Evolutionary conservation across 73 alveolate genomes (phyloP).

Genomic region (Durusdinium trenchii): DNA sequence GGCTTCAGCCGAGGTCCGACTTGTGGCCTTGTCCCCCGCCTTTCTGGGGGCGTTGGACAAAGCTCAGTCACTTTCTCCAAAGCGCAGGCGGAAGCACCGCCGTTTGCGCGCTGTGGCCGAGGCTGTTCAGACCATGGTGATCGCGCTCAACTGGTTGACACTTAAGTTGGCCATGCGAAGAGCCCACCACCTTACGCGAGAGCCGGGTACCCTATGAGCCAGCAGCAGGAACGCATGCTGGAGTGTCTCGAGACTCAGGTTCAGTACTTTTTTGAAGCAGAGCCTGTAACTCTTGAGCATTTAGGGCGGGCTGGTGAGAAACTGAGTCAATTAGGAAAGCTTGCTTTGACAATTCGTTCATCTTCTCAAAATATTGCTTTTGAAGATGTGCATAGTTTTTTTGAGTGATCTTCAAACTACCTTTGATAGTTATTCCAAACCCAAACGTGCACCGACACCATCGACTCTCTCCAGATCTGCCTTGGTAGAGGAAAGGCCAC

Average conservation of each 20-base stretch:
- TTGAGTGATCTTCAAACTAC: background rate
- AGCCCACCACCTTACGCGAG: background rate
- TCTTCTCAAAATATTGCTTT: no score
- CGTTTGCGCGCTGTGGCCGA: background rate
- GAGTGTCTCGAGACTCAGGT: background rate
- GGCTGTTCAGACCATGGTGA: no score
- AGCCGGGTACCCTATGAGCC: no score
- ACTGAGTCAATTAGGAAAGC: background rate
- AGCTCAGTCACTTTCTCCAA: background rate
- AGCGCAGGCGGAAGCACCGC: background rate
- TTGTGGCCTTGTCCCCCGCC: background rate
- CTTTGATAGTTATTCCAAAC: no score
- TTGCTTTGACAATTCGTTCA: no score
- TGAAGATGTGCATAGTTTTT: background rate
- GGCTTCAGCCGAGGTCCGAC: background rate
- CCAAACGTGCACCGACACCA: no score
- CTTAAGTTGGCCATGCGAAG: background rate
- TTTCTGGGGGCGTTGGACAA: background rate
- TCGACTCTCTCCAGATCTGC: no score
- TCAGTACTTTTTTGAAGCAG: background rate
- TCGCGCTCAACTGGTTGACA: no score
- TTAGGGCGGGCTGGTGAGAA: background rate
- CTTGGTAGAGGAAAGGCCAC: no score
- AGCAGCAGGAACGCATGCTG: background rate
- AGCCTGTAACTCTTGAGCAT: background rate